These are phyloP conservation scores for Penicillium robsamsonii DNA, from an alignment of 495 filamentous ascomycete genomes.

Conservation along the genomic window DNA sequence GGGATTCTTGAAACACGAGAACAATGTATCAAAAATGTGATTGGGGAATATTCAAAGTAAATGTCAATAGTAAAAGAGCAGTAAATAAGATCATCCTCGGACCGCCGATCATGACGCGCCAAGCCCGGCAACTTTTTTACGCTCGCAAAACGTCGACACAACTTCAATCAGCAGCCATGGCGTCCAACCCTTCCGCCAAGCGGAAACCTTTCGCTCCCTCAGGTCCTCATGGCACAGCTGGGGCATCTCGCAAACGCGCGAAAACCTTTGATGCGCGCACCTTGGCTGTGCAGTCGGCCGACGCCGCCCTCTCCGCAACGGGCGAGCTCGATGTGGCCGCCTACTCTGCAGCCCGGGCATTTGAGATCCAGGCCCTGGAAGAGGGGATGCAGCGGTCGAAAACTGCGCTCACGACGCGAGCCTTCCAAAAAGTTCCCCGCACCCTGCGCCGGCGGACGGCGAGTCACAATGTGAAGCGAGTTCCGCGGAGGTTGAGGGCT, in stretches of 20 bases:
- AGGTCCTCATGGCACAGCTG: constrained; percentile 22
- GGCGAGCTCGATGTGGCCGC: constrained; percentile 76
- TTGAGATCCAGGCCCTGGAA: constrained; percentile 83
- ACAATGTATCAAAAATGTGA: not conserved
- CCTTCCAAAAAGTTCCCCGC: constrained; percentile 87
- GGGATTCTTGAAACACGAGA: not conserved
- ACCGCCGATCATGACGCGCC: constrained; percentile 30
- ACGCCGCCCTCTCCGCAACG: constrained; percentile 66
- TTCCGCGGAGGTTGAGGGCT: constrained; percentile 73
- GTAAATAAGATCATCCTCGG: constrained; percentile 10
- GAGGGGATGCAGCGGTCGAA: constrained; percentile 73
- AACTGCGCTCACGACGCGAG: constrained; percentile 62
- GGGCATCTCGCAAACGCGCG: constrained; percentile 55
- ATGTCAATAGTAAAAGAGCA: not conserved
- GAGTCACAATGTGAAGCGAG: constrained; percentile 89
- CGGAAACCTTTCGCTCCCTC: constrained; percentile 28
- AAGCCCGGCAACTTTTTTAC: constrained; percentile 31
- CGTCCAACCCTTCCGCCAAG: constrained; percentile 34
- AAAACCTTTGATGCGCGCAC: constrained; percentile 67
- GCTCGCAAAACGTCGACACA: constrained; percentile 8
- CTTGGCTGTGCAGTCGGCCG: constrained; percentile 68
- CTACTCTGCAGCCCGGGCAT: constrained; percentile 81
- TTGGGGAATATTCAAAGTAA: not conserved
- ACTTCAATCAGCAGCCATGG: constrained; percentile 30
- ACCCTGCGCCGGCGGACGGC: constrained; percentile 82